A percentile compares a stretch with the other conserved stretches of the same genome.
phyloP scores from a whole-genome alignment of 2,329 filamentous ascomycete species.

The Xylariaceae sp. region DNA sequence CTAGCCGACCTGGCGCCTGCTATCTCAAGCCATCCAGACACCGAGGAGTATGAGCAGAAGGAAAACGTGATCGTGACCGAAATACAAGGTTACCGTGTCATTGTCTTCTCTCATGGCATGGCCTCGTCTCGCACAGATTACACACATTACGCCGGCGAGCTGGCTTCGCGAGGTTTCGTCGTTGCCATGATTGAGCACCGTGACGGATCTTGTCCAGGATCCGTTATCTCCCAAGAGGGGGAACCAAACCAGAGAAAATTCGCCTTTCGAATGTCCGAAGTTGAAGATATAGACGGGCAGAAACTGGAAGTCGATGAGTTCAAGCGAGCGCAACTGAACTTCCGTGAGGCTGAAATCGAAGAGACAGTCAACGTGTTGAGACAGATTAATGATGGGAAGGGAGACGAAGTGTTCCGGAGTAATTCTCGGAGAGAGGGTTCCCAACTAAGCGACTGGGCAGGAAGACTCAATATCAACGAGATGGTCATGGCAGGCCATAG shows the following conservation, averaged over 20 bases:
- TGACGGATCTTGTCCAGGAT: slow-evolving; percentile 50
- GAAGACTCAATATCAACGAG: slow-evolving; percentile 52
- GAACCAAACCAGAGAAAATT: slow-evolving; percentile 31
- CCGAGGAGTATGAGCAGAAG: slow-evolving; percentile 17
- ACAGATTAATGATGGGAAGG: slow-evolving; percentile 40
- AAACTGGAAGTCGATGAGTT: slow-evolving; percentile 33
- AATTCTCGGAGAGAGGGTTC: slow-evolving; percentile 50
- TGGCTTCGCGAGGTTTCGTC: slow-evolving; percentile 48
- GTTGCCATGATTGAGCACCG: slow-evolving; percentile 52
- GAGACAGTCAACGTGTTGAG: slow-evolving; percentile 42
- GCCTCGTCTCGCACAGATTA: slow-evolving; percentile 51
- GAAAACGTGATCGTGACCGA: slow-evolving; percentile 24
- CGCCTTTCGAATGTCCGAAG: slow-evolving; percentile 36
- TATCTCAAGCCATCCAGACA: slow-evolving; percentile 22
- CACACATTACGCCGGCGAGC: slow-evolving; percentile 48
- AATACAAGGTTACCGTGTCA: slow-evolving; percentile 37
- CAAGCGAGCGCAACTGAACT: slow-evolving; percentile 47
- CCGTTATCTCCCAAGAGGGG: slow-evolving; percentile 35
- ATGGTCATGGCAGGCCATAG: slow-evolving; percentile 62
- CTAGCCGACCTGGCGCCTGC: slow-evolving; percentile 27
- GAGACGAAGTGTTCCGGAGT: slow-evolving; percentile 31
- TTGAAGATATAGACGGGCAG: slow-evolving; percentile 32
- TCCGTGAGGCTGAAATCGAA: slow-evolving; percentile 50
- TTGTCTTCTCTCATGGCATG: slow-evolving; percentile 53
- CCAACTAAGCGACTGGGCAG: slow-evolving; percentile 48